Base-by-base conservation (phyloP, 106 monocot genomes). In the Dendrobium officinale region DNA sequence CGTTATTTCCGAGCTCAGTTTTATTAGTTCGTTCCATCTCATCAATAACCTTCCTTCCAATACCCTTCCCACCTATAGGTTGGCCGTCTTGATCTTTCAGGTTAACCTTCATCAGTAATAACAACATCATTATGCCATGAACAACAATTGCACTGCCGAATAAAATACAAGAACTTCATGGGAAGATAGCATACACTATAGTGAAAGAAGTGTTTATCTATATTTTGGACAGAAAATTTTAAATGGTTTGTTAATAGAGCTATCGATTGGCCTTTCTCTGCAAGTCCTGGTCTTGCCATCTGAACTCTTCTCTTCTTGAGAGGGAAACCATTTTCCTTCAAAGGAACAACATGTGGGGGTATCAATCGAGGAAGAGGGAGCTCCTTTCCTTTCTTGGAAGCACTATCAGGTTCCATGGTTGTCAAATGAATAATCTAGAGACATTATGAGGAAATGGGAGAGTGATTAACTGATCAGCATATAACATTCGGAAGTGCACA, bases 81-180 rank as follows among this genome's bases (percentile, higher is more conserved):
- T 90, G 77, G 73, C 93, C 92, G 82, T 99, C 98, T 67, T 99
- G 95, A 67, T 95, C 95, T 77, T 99, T 99, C 31, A 99, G 74
- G 45, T 81, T 78, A 47, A 99, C 98, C 98, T 99, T 22, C 27
- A 49, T 18, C 37, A 37, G 37, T 18, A 72, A 51, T 17, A 41
- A 49, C 45, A 11, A 45, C 55, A 84, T 13, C 22, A 49, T 24
- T 17, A 5, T 10, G 6, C 20, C 37, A 37, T 2, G 1, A 61
- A 61, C 3, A 37, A 70, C 13, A 33, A 13, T 31, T 11, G 27
- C 33, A 16, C 15, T 37, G 70, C 15, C 16, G 13, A 70, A 27
- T 31, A 72, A 45, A 78, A 31, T 17, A 72, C 4, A 49, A 58
- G 51, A 56, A 56, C 24, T 49, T 16, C 44, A 64, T 92, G 0